These are phyloP conservation scores for Boletus edulis DNA, from an alignment of 768 basidiomycete genomes.

Conservation along the genomic window DNA sequence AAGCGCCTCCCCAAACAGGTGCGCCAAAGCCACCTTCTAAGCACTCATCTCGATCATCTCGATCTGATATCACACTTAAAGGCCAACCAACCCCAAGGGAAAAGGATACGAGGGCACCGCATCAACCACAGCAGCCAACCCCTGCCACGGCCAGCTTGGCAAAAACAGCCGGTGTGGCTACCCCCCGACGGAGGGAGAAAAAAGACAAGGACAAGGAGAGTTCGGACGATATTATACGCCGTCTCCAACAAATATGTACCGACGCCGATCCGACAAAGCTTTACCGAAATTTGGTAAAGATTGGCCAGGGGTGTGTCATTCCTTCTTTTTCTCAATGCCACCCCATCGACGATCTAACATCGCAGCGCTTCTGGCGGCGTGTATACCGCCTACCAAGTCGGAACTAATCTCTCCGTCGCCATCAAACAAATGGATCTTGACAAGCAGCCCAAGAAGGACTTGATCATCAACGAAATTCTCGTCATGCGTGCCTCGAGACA, in stretches of 20 bases:
- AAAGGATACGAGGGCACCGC: slow-evolving; percentile 33
- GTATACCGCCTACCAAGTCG: slow-evolving; percentile 97
- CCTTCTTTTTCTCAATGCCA: background rate
- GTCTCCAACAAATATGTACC: slow-evolving; percentile 92
- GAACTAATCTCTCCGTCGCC: slow-evolving; percentile 89
- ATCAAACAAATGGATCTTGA: slow-evolving; percentile 99
- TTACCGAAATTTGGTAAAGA: slow-evolving; percentile 92
- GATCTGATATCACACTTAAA: slow-evolving; percentile 56
- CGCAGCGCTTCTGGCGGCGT: slow-evolving; percentile 93
- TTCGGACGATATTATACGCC: slow-evolving; percentile 87
- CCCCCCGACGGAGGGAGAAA: slow-evolving; percentile 84
- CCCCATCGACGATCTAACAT: slow-evolving; percentile 6
- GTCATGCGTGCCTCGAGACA: slow-evolving; percentile 97
- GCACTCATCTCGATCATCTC: slow-evolving; percentile 56
- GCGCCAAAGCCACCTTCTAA: slow-evolving; percentile 39
- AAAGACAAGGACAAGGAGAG: slow-evolving; percentile 75
- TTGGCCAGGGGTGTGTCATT: slow-evolving; percentile 86
- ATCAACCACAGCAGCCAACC: slow-evolving; percentile 49
- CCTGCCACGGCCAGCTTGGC: slow-evolving; percentile 64
- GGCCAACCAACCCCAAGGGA: slow-evolving; percentile 34
- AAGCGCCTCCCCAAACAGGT: slow-evolving; percentile 30
- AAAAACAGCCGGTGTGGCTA: slow-evolving; percentile 69
- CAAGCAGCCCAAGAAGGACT: slow-evolving; percentile 98
- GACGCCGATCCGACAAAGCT: slow-evolving; percentile 95
- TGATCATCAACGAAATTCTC: slow-evolving; percentile 99